Conservation (phyloP, 129 eudicot species). For the Kitagawia praeruptora region DNA sequence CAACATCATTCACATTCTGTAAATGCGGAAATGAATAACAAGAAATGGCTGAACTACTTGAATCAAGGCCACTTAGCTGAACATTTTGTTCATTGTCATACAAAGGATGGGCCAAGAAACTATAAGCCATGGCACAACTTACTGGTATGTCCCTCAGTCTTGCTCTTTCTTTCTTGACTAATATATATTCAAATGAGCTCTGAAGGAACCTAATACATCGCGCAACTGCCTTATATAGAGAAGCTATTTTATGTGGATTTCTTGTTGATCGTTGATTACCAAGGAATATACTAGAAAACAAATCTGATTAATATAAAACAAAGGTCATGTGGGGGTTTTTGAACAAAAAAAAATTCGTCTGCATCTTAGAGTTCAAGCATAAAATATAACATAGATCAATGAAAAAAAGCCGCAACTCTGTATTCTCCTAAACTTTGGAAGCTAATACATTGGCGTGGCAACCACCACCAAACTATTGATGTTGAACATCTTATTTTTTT, state of each 20-base stretch:
- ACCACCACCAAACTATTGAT: neutral
- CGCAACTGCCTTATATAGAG: neutral
- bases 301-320: neutral
- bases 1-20: neutral
- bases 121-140: slow-evolving; percentile 12
- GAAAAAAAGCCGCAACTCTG: slow-evolving; percentile 1
- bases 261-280: neutral
- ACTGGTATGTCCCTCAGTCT: neutral
- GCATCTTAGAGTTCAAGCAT: neutral
- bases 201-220: slow-evolving; percentile 1
- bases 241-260: neutral
- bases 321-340: neutral
- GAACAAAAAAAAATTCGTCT: neutral
- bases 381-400: slow-evolving; percentile 8
- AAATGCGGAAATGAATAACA: slow-evolving; percentile 4
- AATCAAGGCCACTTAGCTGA: slow-evolving; percentile 9
- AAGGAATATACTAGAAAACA: neutral
- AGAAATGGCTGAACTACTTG: slow-evolving; percentile 4
- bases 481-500: neutral
- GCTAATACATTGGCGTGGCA: neutral
- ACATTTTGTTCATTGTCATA: slow-evolving; percentile 22
- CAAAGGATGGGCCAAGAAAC: slow-evolving; percentile 9
- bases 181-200: slow-evolving; percentile 4
- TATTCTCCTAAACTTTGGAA: slow-evolving; percentile 1
- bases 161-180: neutral